Base-by-base conservation (phyloP, 1,139 yeast genomes). In the Geotrichum carabidarum region DNA sequence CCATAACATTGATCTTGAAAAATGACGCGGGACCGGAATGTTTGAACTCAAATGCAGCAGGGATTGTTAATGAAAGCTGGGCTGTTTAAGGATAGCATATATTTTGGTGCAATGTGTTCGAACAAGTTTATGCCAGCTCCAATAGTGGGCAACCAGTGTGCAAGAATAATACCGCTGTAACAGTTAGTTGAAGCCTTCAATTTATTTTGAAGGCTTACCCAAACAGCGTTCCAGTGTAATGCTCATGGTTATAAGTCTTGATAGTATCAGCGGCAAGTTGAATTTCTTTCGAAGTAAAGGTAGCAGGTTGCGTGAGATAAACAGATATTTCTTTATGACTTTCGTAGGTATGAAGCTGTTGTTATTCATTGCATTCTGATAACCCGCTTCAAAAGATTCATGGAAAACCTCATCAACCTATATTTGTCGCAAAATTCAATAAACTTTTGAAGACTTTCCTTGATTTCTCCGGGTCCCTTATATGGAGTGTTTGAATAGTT, bases 21-120 rank as follows among this genome's bases (percentile, higher is more conserved):
- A 63, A 38, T 12, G 50, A 49, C 38, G 64, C 51, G 0, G 72
- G 71, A 22, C 57, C 55, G 22, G 63, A 62, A 44, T 71, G 74
- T 18, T 59, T 59, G 35, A 58, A 59, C 6, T 67, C 66, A 31
- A 63, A 55, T 1, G 67, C 50, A 0, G 74, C 73, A 0, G 74
- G 74, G 5, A 70, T 55, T 0, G 71, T 61, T 59, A 12, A 17
- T 44, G 27, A 17, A 8, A 15, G 41, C 41, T 3, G 65, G 64
- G 9, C 30, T 32, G 27, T 49, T 53, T 30, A 48, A 35, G 9
- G 55, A 41, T 15, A 57, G 45, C 4, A 53, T 12, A n/a, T 44
- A 15, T 17, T 44, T 53, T 4, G 56, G 56, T 1, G 42, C 42
- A 49, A 34, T 27, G 32, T 38, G 44, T 7, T 35, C 9, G 50